A percentile compares a stretch with the other conserved stretches of the same genome.
Conservation (phyloP, 805 yeast genomes). For the Wickerhamiella kurtzmanii region DNA sequence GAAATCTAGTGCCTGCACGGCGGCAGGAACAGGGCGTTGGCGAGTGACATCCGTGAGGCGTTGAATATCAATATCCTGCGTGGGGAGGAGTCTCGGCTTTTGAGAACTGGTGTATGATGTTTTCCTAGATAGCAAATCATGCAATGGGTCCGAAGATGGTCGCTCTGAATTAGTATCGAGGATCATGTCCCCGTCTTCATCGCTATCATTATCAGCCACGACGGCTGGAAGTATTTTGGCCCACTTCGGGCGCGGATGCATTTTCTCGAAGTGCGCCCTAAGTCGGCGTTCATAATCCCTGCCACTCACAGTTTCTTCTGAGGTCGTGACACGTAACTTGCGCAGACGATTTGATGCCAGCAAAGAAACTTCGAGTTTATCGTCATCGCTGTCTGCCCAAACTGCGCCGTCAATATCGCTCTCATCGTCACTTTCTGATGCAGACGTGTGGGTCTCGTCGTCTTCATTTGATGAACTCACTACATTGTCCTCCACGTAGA, state of each 20-base stretch:
- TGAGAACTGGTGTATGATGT: slow-evolving; percentile 20
- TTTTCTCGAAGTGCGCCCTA: slow-evolving; percentile 53
- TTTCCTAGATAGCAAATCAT: slow-evolving; percentile 21
- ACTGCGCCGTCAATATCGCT: slow-evolving; percentile 22
- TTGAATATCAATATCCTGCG: slow-evolving; percentile 58
- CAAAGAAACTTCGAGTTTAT: slow-evolving; percentile 48
- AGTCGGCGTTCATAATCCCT: slow-evolving; percentile 47
- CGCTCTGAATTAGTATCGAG: slow-evolving; percentile 3
- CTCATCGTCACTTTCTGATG: slow-evolving; percentile 27
- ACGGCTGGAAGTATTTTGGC: slow-evolving; percentile 23
- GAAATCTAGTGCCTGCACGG: slow-evolving; percentile 74
- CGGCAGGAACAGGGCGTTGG: slow-evolving; percentile 54
- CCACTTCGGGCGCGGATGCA: slow-evolving; percentile 85
- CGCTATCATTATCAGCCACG: slow-evolving; percentile 11
- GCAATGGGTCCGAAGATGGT: slow-evolving; percentile 23
- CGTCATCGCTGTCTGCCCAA: slow-evolving; percentile 93
- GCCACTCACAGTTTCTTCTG: slow-evolving; percentile 44
- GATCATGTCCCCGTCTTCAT: slow-evolving; percentile 23
- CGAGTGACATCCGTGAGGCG: slow-evolving; percentile 79
- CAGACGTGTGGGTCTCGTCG: slow-evolving; percentile 22
- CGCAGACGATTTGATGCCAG: slow-evolving; percentile 43
- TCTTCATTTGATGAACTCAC: slow-evolving; percentile 26
- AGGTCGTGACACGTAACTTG: slow-evolving; percentile 53
- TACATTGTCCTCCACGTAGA: slow-evolving; percentile 36
- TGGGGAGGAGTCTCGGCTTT: slow-evolving; percentile 45